Evolutionary conservation across 495 filamentous ascomycete species (phyloP), one percentile per base, ranked within the genome.

Genomic region (Aspergillus indologenus): DNA sequence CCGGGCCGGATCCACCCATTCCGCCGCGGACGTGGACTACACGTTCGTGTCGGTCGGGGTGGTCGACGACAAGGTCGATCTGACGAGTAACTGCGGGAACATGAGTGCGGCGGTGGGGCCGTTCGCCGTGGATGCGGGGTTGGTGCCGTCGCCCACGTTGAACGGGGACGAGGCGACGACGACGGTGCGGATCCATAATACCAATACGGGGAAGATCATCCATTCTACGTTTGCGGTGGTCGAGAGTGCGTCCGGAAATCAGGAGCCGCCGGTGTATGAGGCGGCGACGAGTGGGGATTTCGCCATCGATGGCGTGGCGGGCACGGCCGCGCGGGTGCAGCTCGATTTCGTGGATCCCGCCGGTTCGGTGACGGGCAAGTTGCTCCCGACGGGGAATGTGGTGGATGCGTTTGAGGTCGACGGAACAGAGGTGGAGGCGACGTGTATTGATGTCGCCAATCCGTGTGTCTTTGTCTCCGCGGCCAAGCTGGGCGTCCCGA

Each of bases 81-180:
- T 83, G 58, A 83, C 82, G 1, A 83, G 86, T 14, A 91, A 90
- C 65, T 91, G 88, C 61, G 88, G 88, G 8, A 91, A 90, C 61
- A 89, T 91, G 86, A 81, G 72, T 0, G 76, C 79, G 23, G 81
- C 85, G 0, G 81, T 92, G 51, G 88, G 89, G 0, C 86, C 88
- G 0, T 86, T 81, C 61, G 83, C 85, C 0, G 73, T 85, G 19
- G 83, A 90, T 58, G 62, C 75, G 24, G 74, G 81, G 24, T 26
- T 89, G 11, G 66, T 83, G 5, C 3, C 3, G 26, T 9, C 26
- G 3, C 4, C 26, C 9, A 4, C 9, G 26, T 9, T 29, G 26
- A 9, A 9, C 4, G 26, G 26, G 26, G 26, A 29, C 3, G 26
- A 29, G 9, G 26, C 4, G 26, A 9, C 3, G 26, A 9, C 9